Evolutionary conservation across 2,329 filamentous ascomycete species (phyloP).

Genomic region (Neocatenulostroma microsporum): DNA sequence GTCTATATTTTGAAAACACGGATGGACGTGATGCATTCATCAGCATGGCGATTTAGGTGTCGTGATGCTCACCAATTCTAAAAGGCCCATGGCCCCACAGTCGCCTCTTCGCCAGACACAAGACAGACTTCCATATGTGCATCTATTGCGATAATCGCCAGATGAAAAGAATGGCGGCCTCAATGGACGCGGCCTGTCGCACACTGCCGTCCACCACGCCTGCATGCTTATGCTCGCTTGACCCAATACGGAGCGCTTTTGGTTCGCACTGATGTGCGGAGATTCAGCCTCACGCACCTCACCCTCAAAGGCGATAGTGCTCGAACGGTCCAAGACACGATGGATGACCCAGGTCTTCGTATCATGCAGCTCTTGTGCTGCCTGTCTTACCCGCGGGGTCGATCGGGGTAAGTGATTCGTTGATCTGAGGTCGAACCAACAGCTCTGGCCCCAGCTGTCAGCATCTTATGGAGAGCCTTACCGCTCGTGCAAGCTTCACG

Average conservation of each 20-base stretch:
- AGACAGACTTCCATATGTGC: no score
- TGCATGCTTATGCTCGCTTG: constrained; percentile 4
- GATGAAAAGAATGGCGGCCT: no score
- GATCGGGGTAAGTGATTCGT: background rate
- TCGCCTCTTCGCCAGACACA: no score
- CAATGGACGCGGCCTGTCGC: no score
- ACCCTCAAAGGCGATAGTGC: background rate
- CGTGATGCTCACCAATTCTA: no score
- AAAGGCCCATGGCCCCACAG: no score
- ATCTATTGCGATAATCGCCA: no score
- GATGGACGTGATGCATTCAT: no score
- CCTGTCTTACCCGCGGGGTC: background rate
- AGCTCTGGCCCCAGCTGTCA: constrained; percentile 3
- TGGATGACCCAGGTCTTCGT: background rate
- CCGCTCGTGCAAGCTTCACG: constrained; percentile 1
- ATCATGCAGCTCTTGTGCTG: background rate
- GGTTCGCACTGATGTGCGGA: constrained; percentile 2
- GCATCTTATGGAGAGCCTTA: background rate
- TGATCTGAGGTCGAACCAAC: background rate
- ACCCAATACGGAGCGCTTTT: background rate
- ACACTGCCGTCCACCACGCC: background rate
- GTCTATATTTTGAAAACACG: no score
- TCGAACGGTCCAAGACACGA: no score
- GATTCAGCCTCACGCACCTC: constrained; percentile 4
- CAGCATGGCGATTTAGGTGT: no score